Base-by-base conservation (phyloP, 306 rosid species). In the Glycine soja region DNA sequence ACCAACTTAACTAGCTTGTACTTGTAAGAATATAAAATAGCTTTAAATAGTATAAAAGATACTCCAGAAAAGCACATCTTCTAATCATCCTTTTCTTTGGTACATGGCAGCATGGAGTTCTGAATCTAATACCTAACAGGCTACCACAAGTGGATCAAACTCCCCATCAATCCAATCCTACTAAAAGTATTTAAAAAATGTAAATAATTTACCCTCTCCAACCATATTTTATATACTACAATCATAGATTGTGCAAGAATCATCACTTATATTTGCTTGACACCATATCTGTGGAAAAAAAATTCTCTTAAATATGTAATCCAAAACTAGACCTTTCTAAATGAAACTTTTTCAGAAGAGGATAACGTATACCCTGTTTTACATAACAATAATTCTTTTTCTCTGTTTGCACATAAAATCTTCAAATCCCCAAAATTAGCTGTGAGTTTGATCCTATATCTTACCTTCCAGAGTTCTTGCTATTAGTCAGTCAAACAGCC, bases 21-120 rank as follows among this genome's bases (percentile, higher is more conserved):
- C 58, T 40, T n/a, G 59, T 24, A 59, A 50, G 57, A 70, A 52
- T 77, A 42, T 78, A 11, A 15, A 8, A 42, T 54, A 46, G 12
- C 58, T 57, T 68, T 48, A 32, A 24, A 75, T 67, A 38, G 43
- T 34, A 70, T 76, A 43, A 70, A 74, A 70, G 24, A 30, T 30
- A 38, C 16, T 59, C 58, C 24, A 83, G 30, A 71, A 34, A 15
- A 70, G 51, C 57, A 24, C 48, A 43, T 63, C 12, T 56, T 74
- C 51, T 62, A 7, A 46, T 47, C 68, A 70, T 30, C 66, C n/a
- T 61, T 42, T 59, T 18, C 32, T 36, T 50, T 1, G 10, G 36
- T 52, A 80, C 18, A 50, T 61, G 65, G 7, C 24, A 12, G 8
- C 53, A 65, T 34, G 73, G 16, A 51, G 64, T 14, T 76, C 24